These are phyloP conservation scores for Kurtzmaniella quercitrusa DNA, from an alignment of 1,139 yeast species.

Conservation along the genomic window DNA sequence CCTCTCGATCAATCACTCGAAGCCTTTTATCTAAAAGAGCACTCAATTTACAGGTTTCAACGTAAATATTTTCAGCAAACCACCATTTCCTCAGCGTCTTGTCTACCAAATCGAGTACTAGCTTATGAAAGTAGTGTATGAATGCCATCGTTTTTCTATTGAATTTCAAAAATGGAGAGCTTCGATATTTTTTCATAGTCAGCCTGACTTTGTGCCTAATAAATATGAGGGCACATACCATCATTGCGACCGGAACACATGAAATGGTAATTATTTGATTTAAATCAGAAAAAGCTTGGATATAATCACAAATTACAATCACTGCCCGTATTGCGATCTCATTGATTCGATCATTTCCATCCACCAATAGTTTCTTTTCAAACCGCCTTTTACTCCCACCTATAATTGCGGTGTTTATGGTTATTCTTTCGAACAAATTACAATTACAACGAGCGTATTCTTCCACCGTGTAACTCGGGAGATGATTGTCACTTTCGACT, in stretches of 20 bases:
- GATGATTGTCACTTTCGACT: not conserved
- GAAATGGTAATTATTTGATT: conserved; percentile 4
- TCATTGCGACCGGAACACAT: conserved; percentile 4
- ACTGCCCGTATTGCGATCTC: not conserved
- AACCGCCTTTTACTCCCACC: not conserved
- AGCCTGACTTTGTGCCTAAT: conserved; percentile 4
- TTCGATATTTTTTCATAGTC: not conserved
- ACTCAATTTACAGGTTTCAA: conserved; percentile 9
- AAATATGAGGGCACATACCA: conserved; percentile 2
- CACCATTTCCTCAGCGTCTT: conserved; percentile 16
- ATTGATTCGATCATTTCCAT: conserved; percentile 2
- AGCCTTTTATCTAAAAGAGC: conserved; percentile 4
- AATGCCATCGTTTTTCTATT: conserved; percentile 1
- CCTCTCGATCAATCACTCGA: conserved; percentile 4
- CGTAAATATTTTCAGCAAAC: conserved; percentile 16
- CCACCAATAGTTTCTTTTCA: not conserved
- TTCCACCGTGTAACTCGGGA: conserved; percentile 5
- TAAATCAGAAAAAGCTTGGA: not conserved
- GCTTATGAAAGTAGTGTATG: conserved; percentile 6
- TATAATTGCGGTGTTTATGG: not conserved
- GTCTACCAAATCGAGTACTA: conserved; percentile 9
- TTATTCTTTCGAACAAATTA: conserved; percentile 8
- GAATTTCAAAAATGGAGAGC: conserved; percentile 1
- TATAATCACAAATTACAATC: not conserved
- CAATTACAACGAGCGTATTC: conserved; percentile 4